phyloP scores from a whole-genome alignment of 2,329 filamentous ascomycete species.

The Tolypocladium pustulatum region DNA sequence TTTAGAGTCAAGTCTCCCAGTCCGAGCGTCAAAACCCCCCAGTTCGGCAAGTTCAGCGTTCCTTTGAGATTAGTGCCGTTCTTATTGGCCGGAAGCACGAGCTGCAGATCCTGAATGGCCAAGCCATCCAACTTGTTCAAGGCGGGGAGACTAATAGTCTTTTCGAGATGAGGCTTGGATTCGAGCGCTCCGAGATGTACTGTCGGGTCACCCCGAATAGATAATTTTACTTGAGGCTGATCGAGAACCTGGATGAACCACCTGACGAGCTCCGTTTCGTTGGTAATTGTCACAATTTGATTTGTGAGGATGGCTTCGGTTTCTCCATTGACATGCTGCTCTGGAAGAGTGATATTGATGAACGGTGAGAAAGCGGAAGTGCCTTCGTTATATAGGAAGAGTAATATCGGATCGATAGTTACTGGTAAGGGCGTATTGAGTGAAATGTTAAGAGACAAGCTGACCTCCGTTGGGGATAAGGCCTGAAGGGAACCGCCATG shows the following conservation, averaged over 20 bases:
- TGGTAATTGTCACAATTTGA: conserved; percentile 7
- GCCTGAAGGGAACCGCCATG: not conserved
- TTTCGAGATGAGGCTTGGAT: conserved; percentile 18
- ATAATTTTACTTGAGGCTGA: conserved; percentile 14
- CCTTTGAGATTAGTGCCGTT: conserved; percentile 33
- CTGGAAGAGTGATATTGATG: conserved; percentile 12
- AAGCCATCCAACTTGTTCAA: conserved; percentile 30
- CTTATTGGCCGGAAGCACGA: conserved; percentile 24
- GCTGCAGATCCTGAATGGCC: conserved; percentile 23
- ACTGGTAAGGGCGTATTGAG: not conserved
- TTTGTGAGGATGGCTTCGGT: conserved; percentile 23
- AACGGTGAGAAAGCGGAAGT: not conserved
- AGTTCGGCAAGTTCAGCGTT: conserved; percentile 32
- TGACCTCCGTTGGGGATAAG: not conserved
- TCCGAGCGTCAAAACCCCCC: conserved; percentile 29
- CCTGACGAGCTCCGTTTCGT: not conserved
- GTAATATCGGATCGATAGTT: not conserved
- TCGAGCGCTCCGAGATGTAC: conserved; percentile 29
- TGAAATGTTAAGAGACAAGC: not conserved
- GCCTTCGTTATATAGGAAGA: not conserved
- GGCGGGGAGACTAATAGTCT: conserved; percentile 27
- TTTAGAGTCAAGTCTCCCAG: conserved; percentile 37
- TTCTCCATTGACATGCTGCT: conserved; percentile 21
- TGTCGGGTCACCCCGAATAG: conserved; percentile 19
- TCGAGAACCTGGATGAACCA: not conserved